Evolutionary conservation across 75 land plant genomes (phyloP).

Genomic region (Ceratopteris richardii): DNA sequence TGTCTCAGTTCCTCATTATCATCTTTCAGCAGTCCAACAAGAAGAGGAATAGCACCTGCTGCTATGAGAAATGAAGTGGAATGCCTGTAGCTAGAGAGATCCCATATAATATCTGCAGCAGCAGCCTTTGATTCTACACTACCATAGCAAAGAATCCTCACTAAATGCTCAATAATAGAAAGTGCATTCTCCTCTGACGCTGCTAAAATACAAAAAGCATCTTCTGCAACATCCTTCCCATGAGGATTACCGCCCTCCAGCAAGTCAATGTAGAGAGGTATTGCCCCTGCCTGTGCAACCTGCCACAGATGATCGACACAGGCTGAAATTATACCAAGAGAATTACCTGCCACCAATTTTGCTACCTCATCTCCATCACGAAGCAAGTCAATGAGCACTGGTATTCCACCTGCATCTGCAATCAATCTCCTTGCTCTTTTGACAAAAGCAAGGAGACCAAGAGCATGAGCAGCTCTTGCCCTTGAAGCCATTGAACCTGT

Average conservation of each 20-base stretch:
- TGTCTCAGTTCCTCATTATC: slow-evolving; percentile 20
- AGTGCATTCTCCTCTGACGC: slow-evolving; percentile 38
- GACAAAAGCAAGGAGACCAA: slow-evolving; percentile 26
- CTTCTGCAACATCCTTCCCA: slow-evolving; percentile 39
- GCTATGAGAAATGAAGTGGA: slow-evolving; percentile 19
- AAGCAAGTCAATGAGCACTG: slow-evolving; percentile 22
- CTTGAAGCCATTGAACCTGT: slow-evolving; percentile 29
- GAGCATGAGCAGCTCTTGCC: slow-evolving; percentile 32
- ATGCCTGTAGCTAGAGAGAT: slow-evolving; percentile 32
- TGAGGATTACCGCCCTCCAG: slow-evolving; percentile 25
- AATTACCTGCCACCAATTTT: slow-evolving; percentile 30
- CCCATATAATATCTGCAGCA: slow-evolving; percentile 44
- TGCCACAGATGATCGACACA: slow-evolving; percentile 30
- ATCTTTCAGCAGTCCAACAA: slow-evolving; percentile 18
- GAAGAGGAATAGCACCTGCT: slow-evolving; percentile 35
- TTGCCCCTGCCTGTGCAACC: slow-evolving; percentile 39
- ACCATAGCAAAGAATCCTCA: slow-evolving; percentile 25
- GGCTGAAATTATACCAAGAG: slow-evolving; percentile 34
- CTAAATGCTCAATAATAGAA: slow-evolving; percentile 28
- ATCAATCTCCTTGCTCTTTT: slow-evolving; percentile 19
- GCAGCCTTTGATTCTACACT: slow-evolving; percentile 32
- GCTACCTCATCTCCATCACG: slow-evolving; percentile 20
- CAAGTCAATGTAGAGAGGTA: slow-evolving; percentile 30
- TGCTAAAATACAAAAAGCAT: slow-evolving; percentile 38
- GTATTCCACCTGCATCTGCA: slow-evolving; percentile 27